Conservation (phyloP, 345 rosid species). For the Geranium brycei region DNA sequence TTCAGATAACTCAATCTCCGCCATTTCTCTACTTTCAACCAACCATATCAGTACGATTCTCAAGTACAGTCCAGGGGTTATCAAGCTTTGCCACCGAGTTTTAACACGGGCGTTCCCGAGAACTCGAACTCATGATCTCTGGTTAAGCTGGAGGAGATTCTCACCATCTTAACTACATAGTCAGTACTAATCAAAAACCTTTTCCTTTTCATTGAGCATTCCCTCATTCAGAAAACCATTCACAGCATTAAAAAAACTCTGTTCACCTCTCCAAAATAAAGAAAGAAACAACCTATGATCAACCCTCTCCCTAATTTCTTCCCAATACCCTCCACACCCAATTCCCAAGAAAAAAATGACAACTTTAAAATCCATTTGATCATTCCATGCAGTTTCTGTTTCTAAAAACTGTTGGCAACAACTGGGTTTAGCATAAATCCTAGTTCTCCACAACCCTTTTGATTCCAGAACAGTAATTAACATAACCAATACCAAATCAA, state of each 20-base stretch:
- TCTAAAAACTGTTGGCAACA: neutral
- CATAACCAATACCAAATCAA: slow-evolving; percentile 2
- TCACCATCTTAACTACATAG: too few species aligned
- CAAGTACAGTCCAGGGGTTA: neutral
- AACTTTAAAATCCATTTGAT: neutral
- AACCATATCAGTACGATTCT: too few species aligned
- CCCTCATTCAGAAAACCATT: neutral
- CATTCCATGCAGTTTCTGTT: too few species aligned
- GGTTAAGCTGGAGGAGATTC: too few species aligned
- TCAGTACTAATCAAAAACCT: too few species aligned
- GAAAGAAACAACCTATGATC: neutral
- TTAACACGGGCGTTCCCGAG: too few species aligned
- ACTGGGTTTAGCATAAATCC: neutral
- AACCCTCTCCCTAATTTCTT: neutral
- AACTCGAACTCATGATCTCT: too few species aligned
- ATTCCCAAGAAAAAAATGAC: neutral
- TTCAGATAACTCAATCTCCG: neutral
- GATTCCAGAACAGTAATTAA: neutral
- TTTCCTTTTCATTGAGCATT: too few species aligned
- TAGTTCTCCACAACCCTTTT: neutral
- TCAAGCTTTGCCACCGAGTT: too few species aligned
- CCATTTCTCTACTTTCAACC: too few species aligned
- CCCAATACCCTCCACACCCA: neutral
- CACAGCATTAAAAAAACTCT: neutral
- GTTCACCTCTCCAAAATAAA: neutral